Percentiles rank a stretch among this genome's conserved stretches.
Evolutionary conservation across 2,329 filamentous ascomycete genomes (phyloP).

Genomic region (Sordariomycetes sp.): DNA sequence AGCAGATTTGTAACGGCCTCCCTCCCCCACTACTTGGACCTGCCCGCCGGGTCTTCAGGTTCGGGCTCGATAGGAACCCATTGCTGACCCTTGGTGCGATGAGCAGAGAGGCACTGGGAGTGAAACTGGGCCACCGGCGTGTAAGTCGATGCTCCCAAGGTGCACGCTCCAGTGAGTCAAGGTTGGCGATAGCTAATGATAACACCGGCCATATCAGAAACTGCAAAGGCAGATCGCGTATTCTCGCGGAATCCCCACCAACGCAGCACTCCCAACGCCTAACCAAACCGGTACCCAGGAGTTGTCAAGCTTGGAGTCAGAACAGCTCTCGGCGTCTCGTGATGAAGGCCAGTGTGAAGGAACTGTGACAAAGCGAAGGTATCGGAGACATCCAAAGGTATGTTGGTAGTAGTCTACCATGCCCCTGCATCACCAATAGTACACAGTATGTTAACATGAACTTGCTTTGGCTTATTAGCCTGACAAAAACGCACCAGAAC

Average conservation of each 20-base stretch:
- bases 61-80: neutral
- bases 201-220: slow-evolving; percentile 47
- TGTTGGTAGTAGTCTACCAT: slow-evolving; percentile 10
- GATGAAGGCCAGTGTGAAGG: neutral
- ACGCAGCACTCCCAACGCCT: slow-evolving; percentile 37
- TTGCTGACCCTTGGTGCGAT: slow-evolving; percentile 6
- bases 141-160: slow-evolving; percentile 36
- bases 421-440: neutral
- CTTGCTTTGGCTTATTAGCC: slow-evolving; percentile 34
- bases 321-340: slow-evolving; percentile 37
- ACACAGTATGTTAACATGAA: neutral
- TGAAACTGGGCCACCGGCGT: slow-evolving; percentile 72
- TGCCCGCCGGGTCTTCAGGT: no score
- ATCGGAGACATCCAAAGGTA: slow-evolving; percentile 68
- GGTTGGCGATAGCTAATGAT: neutral
- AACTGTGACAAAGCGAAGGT: slow-evolving; percentile 56
- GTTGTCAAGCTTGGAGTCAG: neutral
- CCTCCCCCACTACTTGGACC: neutral
- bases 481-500: slow-evolving; percentile 70
- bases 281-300: slow-evolving; percentile 11
- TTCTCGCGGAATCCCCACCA: slow-evolving; percentile 50
- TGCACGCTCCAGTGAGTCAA: neutral
- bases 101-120: slow-evolving; percentile 56
- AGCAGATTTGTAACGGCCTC: slow-evolving; percentile 58
- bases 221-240: slow-evolving; percentile 76